These are phyloP conservation scores for Ceratobasidium sp. DNA, from an alignment of 1,284 basidiomycete species.

Conservation along the genomic window DNA sequence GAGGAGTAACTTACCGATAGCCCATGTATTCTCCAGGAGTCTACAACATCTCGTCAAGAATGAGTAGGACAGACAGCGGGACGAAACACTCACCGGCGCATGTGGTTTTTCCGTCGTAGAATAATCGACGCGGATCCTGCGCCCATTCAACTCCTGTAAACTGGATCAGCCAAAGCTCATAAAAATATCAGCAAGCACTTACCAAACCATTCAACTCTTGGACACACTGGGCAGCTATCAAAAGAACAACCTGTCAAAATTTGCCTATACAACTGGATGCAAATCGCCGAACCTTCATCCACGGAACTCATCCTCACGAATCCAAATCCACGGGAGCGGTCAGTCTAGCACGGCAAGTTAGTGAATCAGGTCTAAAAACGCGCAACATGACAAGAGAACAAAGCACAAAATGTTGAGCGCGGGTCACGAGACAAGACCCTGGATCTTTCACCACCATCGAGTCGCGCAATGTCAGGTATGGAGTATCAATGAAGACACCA, in stretches of 20 bases:
- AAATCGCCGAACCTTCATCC: conserved; percentile 67
- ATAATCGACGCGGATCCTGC: conserved; percentile 96
- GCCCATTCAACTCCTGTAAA: conserved; percentile 88
- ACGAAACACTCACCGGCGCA: conserved; percentile 65
- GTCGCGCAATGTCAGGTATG: background rate
- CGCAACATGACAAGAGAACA: conserved; percentile 43
- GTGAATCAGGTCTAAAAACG: background rate
- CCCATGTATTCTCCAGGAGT: conserved; percentile 99
- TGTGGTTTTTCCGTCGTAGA: conserved; percentile 95
- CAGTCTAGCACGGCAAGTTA: conserved; percentile 65
- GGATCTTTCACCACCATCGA: background rate
- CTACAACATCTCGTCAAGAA: background rate
- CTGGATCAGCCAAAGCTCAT: background rate
- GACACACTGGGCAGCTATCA: conserved; percentile 82
- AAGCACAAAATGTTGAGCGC: conserved; percentile 19
- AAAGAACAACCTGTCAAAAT: background rate
- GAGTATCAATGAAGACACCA: background rate
- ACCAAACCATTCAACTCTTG: conserved; percentile 93
- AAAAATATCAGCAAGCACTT: conserved; percentile 56
- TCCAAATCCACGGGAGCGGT: conserved; percentile 96
- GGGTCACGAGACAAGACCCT: conserved; percentile 47
- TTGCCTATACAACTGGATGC: background rate
- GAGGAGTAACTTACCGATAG: conserved; percentile 68
- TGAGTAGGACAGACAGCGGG: too few relatives aligned
- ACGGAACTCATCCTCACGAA: conserved; percentile 93